Conservation (phyloP, 345 rosid genomes). For the Gossypium turneri region DNA sequence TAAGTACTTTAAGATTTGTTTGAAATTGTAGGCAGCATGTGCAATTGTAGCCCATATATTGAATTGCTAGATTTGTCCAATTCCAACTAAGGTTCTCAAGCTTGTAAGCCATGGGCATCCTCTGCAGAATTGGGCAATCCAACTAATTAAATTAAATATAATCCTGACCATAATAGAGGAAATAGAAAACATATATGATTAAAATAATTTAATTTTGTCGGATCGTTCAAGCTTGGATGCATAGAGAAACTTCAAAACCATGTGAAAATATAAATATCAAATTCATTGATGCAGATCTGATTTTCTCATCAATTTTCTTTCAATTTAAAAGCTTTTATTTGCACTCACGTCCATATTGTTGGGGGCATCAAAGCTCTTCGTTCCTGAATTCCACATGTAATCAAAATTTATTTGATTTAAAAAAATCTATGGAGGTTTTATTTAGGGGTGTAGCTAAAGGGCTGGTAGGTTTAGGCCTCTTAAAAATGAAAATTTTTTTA, state of each 20-base stretch:
- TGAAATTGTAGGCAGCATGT: background rate
- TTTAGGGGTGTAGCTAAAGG: too few relatives aligned
- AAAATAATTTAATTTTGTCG: background rate
- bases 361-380: background rate
- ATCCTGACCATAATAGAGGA: background rate
- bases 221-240: background rate
- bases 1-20: too few relatives aligned
- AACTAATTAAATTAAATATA: background rate
- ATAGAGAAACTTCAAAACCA: background rate
- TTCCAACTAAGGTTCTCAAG: background rate
- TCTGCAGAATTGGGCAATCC: too few relatives aligned
- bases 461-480: fast-evolving
- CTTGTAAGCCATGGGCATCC: background rate
- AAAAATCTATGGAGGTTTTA: background rate
- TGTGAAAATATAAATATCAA: background rate
- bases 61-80: background rate
- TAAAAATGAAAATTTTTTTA: too few relatives aligned
- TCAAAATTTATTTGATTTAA: background rate
- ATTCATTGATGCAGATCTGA: background rate
- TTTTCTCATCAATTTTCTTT: background rate
- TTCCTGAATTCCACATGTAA: background rate
- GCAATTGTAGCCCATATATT: background rate
- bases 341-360: background rate
- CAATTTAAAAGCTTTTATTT: background rate
- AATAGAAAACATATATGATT: background rate